Evolutionary conservation across 2,329 filamentous ascomycete genomes (phyloP).

Genomic region (Diaporthe aspalathi): DNA sequence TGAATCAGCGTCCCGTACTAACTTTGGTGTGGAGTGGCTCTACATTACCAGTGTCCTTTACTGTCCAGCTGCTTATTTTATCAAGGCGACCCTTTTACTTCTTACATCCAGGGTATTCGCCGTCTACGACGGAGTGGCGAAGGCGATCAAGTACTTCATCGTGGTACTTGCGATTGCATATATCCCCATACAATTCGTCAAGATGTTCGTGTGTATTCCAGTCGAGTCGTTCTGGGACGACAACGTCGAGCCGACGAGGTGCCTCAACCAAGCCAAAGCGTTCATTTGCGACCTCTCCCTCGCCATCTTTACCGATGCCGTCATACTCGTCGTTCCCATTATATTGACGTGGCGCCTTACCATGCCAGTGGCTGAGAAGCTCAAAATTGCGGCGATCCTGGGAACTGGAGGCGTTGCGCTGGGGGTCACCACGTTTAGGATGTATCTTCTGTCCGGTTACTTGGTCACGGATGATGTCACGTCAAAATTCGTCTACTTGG

Average conservation of each 20-base stretch:
- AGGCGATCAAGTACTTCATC: background rate
- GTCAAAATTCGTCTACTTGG: background rate
- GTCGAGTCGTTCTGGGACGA: conserved; percentile 15
- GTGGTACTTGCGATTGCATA: background rate
- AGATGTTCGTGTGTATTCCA: conserved; percentile 17
- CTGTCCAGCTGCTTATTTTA: conserved; percentile 18
- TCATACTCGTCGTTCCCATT: conserved; percentile 3
- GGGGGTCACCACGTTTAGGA: background rate
- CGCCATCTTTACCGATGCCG: conserved; percentile 2
- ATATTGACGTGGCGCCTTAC: conserved; percentile 11
- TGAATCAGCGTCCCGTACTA: background rate
- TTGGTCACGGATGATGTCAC: background rate
- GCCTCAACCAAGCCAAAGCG: conserved; percentile 11
- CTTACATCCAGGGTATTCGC: conserved; percentile 9
- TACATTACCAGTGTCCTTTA: conserved; percentile 12
- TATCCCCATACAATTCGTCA: conserved; percentile 7
- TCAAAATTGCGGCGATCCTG: conserved; percentile 12
- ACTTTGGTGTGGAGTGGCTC: background rate
- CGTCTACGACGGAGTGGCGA: background rate
- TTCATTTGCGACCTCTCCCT: conserved; percentile 17
- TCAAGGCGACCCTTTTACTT: conserved; percentile 2
- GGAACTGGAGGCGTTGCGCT: background rate
- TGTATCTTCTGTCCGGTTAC: background rate
- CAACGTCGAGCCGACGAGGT: conserved; percentile 15
- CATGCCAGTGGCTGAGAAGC: background rate